Evolutionary conservation across 1,139 yeast species (phyloP).

Genomic region (Debaryomyces singareniensis): DNA sequence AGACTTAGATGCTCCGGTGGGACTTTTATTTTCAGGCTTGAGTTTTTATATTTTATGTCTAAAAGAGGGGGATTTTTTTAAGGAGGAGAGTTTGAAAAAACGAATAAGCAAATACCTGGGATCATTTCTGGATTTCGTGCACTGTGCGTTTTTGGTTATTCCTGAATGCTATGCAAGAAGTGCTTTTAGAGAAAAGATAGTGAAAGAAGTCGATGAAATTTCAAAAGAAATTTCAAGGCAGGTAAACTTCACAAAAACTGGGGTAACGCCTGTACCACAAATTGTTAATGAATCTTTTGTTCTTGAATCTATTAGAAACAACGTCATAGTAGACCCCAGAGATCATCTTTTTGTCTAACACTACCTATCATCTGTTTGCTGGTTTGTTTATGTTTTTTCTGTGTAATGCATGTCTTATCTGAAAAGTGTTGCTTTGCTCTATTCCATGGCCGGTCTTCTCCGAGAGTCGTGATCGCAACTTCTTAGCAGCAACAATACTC

Average conservation of each 20-base stretch:
- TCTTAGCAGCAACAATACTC: too few species aligned
- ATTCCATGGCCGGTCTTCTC: too few species aligned
- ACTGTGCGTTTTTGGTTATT: conserved; percentile 23
- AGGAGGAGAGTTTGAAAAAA: background rate
- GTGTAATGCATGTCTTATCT: too few species aligned
- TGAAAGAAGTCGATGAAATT: conserved; percentile 9
- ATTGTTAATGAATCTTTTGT: conserved; percentile 43
- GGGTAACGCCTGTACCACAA: conserved; percentile 31
- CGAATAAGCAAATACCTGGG: background rate
- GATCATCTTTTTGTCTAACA: conserved; percentile 14
- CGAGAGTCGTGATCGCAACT: too few species aligned
- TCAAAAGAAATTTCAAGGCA: conserved; percentile 15
- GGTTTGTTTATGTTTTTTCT: too few species aligned
- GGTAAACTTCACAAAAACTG: conserved; percentile 11
- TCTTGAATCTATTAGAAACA: conserved; percentile 29
- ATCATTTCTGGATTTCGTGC: conserved; percentile 8
- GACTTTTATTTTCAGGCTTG: conserved; percentile 16
- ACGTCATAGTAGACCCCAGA: conserved; percentile 42
- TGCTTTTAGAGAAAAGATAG: conserved; percentile 5
- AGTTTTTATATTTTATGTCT: conserved; percentile 16
- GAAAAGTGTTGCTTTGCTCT: too few species aligned
- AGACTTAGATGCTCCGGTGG: conserved; percentile 12
- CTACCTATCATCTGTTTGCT: too few species aligned
- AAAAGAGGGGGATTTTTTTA: background rate
- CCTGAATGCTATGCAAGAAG: conserved; percentile 5